A percentile compares a stretch with the other conserved stretches of the same genome.
These are phyloP conservation scores for Canariomyces notabilis DNA, from an alignment of 2,329 filamentous ascomycete species.

Conservation along the genomic window DNA sequence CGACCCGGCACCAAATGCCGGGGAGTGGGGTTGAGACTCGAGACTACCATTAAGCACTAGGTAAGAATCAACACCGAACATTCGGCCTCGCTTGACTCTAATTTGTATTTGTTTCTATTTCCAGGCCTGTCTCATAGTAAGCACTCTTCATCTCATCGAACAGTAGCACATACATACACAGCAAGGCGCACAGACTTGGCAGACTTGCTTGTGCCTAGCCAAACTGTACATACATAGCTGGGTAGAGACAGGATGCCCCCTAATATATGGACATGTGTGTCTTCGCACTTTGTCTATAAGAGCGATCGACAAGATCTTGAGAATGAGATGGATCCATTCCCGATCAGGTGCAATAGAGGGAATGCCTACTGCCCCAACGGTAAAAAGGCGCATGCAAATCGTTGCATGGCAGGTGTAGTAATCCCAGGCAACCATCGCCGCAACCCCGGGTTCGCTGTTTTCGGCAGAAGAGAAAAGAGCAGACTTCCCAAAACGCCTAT, in stretches of 20 bases:
- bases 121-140: background rate
- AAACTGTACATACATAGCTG: too few species aligned
- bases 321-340: background rate
- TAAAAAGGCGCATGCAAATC: background rate
- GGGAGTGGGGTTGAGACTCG: too few species aligned
- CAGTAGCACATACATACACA: background rate
- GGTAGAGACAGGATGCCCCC: too few species aligned
- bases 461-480: background rate
- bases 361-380: background rate
- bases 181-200: background rate
- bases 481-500: slow-evolving; percentile 10
- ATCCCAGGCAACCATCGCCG: too few species aligned
- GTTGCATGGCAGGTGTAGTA: background rate
- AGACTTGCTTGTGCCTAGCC: too few species aligned
- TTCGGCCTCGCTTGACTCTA: background rate
- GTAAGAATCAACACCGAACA: too few species aligned
- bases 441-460: slow-evolving; percentile 4
- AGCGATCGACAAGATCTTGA: background rate
- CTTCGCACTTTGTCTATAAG: background rate
- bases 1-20: too few species aligned
- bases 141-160: background rate
- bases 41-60: too few species aligned
- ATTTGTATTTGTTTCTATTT: background rate
- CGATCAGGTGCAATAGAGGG: background rate
- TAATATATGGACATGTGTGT: too few species aligned